Evolutionary conservation across 495 filamentous ascomycete genomes (phyloP), one percentile per base, ranked within the genome.

Genomic region (Peziza echinospora): DNA sequence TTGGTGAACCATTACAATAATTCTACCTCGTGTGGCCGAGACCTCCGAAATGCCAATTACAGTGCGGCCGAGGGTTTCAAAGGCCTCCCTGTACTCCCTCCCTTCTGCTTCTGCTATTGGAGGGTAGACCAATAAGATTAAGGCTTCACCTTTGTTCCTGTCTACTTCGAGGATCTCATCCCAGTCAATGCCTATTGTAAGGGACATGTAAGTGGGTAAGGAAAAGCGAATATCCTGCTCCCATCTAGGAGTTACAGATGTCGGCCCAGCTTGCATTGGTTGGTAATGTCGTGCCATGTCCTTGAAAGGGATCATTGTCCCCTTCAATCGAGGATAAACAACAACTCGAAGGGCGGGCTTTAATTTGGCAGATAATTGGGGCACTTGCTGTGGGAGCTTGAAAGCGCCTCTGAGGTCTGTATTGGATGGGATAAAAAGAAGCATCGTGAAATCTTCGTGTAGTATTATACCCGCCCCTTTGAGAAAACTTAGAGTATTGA

Each of bases 341-440:
- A 58, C 51, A 17, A 51, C 55, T 28, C 56, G 49, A 16, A 59
- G 56, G 25, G 49, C n/a, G 21, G 56, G 51, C 24, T 57, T 51
- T 2, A 43, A 39, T 47, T 51, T 37, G 19, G 13, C 19, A 1
- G 30, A 6, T 3, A 11, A 11, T 6, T 11, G 3, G 13, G 30
- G 13, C 19, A 17, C 46, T 21, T 58, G 55, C 28, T 53, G 44
- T 5, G 55, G 56, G 28, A 49, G 45, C 49, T 55, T 55, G 26
- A 59, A 59, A n/a, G 56, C 46, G 10, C 41, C 25, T 13, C 51
- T 52, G 13, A 59, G 48, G 21, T 55, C 51, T 9, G 58, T 52
- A 22, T 49, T 58, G 10, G 52, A 53, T 0, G 56, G 55, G 25
- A 55, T 55, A 41, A 59, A 59, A n/a, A 59, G 25, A 2, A 55